Base-by-base conservation (phyloP, 768 basidiomycete species). In the Trametes gibbosa region DNA sequence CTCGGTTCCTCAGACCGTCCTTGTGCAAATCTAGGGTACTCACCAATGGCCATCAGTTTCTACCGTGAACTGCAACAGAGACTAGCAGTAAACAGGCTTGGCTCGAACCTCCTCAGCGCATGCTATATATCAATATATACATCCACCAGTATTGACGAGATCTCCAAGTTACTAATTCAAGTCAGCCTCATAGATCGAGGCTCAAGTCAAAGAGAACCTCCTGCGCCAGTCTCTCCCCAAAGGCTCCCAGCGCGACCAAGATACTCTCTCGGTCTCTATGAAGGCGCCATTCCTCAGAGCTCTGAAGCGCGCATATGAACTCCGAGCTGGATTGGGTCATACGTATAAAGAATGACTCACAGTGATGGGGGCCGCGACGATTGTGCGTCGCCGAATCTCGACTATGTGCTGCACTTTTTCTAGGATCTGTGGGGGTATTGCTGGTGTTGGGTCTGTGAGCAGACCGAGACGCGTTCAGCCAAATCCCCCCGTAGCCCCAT, bases 221-320 rank as follows among this genome's bases (percentile, higher is more conserved):
- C 19, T 61, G 58, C 8, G 66, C 56, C 40, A 73, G 34, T 8
- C 67, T 62, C 21, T 53, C 29, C n/a, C 72, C 72, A 23, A 72
- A 50, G 9, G 61, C 66, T 34, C 50, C 53, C 8, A 70, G 63
- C 0, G 58, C 58, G 5, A 63, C 56, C 27, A 50, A 43, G 40
- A 72, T 56, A 6, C 63, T 57, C 21, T 58, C 55, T 21, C 62
- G 58, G 2, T 35, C 59, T 3, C 34, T 41, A 8, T 49, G 55
- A 8, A 43, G n/a, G 12, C 58, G 41, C 68, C 70, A 72, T 25
- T 68, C 46, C 6, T 34, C 45, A 2, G 53, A 56, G 1, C 17
- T 16, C 63, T 45, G 23, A 8, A 24, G 13, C 21, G 8, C 19
- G 19, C 8, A 19, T 43, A 24, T 23, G 43, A 21, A 14, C 43